Conservation (phyloP, 139 green algal species). For the Pedinophyceae sp. region DNA sequence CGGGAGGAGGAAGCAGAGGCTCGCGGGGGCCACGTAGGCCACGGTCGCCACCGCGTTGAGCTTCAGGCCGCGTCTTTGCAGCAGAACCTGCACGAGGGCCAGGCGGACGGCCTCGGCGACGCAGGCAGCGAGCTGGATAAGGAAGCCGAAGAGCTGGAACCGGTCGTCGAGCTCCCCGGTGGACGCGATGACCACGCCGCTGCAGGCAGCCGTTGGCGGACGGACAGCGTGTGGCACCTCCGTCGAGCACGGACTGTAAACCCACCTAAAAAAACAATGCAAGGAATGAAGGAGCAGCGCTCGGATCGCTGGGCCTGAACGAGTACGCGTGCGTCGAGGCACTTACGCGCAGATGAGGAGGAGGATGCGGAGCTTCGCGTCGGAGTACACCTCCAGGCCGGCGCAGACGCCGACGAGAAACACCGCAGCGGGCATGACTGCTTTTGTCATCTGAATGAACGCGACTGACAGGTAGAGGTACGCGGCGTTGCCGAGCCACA, state of each 20-base stretch:
- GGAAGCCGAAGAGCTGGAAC: background rate
- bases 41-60: background rate
- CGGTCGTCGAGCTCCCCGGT: conserved; percentile 1
- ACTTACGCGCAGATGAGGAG: conserved; percentile 2
- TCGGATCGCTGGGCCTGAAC: no score
- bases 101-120: conserved; percentile 1
- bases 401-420: background rate
- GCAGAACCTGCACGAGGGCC: conserved; percentile 2
- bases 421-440: background rate
- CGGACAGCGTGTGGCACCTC: no score
- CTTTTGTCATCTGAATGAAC: conserved; percentile 4
- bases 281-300: no score
- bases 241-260: no score
- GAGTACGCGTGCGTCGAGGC: no score
- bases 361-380: conserved; percentile 1
- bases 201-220: background rate
- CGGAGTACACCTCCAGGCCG: background rate
- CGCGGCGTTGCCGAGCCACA: conserved; percentile 3
- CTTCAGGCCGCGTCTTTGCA: background rate
- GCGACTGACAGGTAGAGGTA: conserved; percentile 4
- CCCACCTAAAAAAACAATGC: no score
- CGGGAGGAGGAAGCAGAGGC: background rate
- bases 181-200: conserved; percentile 1
- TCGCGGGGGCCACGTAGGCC: background rate
- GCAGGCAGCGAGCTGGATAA: conserved; percentile 1